A percentile compares a stretch with the other conserved stretches of the same genome.
Evolutionary conservation across 768 basidiomycete species (phyloP).

Genomic region (Boletus sensibilis): DNA sequence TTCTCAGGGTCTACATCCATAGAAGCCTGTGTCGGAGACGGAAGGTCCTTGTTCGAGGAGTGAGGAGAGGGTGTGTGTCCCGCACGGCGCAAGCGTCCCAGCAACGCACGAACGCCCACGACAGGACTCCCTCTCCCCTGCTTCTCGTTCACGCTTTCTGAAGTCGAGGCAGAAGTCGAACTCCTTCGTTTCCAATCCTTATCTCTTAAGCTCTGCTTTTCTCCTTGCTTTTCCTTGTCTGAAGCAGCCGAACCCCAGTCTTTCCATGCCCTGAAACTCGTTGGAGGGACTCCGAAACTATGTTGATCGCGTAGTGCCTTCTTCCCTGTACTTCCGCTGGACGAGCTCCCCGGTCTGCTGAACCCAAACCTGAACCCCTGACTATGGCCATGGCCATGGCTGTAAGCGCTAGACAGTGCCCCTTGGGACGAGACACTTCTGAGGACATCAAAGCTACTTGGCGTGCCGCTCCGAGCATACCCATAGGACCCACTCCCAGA

Average conservation of each 20-base stretch:
- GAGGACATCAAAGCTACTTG: slow-evolving; percentile 27
- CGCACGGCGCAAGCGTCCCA: slow-evolving; percentile 26
- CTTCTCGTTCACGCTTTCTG: slow-evolving; percentile 25
- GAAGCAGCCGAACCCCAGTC: slow-evolving; percentile 17
- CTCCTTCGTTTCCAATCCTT: slow-evolving; percentile 19
- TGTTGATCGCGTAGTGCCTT: slow-evolving; percentile 7
- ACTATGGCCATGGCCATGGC: slow-evolving; percentile 19
- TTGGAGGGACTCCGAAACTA: slow-evolving; percentile 27
- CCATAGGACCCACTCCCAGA: slow-evolving; percentile 27
- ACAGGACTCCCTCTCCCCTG: slow-evolving; percentile 23
- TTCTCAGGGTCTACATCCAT: slow-evolving; percentile 18
- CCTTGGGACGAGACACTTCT: slow-evolving; percentile 35
- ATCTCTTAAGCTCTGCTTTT: slow-evolving; percentile 12
- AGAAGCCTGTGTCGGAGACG: slow-evolving; percentile 10
- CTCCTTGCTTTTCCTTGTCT: slow-evolving; percentile 19
- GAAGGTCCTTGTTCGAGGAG: slow-evolving; percentile 23
- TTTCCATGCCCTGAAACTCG: slow-evolving; percentile 28
- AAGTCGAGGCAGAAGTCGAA: slow-evolving; percentile 12
- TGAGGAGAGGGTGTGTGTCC: slow-evolving; percentile 31
- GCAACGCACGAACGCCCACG: slow-evolving; percentile 25
- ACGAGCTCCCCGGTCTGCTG: slow-evolving; percentile 16
- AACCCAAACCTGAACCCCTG: slow-evolving; percentile 22
- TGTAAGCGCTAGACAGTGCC: slow-evolving; percentile 23
- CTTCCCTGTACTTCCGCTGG: slow-evolving; percentile 20
- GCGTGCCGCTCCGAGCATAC: slow-evolving; percentile 25